Evolutionary conservation across 805 yeast species (phyloP).

Genomic region (Candida boidinii): DNA sequence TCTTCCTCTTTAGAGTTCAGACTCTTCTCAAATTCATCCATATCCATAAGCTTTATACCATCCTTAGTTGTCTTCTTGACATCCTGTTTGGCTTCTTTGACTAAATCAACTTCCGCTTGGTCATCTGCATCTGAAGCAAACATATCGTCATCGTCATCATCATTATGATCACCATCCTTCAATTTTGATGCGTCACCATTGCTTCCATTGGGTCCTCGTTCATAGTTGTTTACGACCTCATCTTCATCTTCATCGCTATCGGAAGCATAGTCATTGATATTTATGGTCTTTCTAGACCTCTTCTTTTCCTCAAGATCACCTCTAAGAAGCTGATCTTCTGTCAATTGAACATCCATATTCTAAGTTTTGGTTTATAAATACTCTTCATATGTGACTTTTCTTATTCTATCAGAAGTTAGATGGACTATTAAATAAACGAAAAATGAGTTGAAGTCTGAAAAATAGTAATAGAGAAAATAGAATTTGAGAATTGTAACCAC

Average conservation of each 20-base stretch:
- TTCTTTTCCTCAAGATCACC: slow-evolving; percentile 13
- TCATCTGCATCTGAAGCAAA: slow-evolving; percentile 25
- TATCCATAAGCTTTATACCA: slow-evolving; percentile 23
- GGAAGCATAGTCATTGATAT: slow-evolving; percentile 10
- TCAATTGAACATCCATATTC: neutral
- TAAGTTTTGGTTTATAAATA: too few species aligned
- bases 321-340: slow-evolving; percentile 9
- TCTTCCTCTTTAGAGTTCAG: slow-evolving; percentile 10
- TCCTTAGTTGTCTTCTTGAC: slow-evolving; percentile 5
- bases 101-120: too few species aligned
- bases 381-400: too few species aligned
- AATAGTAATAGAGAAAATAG: too few species aligned
- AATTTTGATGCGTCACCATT: slow-evolving; percentile 15
- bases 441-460: too few species aligned
- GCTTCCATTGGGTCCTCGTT: neutral
- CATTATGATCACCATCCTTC: slow-evolving; percentile 7
- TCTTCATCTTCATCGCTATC: slow-evolving; percentile 15
- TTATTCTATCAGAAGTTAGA: too few species aligned
- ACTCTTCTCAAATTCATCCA: slow-evolving; percentile 27
- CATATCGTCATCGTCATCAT: slow-evolving; percentile 33
- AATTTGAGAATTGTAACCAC: too few species aligned
- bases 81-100: slow-evolving; percentile 3
- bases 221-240: slow-evolving; percentile 7
- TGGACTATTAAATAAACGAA: too few species aligned
- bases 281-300: slow-evolving; percentile 3